A percentile compares a stretch with the other conserved stretches of the same genome.
Evolutionary conservation across 2,329 filamentous ascomycete genomes (phyloP).

Genomic region (Sclerotiophoma versabilis): DNA sequence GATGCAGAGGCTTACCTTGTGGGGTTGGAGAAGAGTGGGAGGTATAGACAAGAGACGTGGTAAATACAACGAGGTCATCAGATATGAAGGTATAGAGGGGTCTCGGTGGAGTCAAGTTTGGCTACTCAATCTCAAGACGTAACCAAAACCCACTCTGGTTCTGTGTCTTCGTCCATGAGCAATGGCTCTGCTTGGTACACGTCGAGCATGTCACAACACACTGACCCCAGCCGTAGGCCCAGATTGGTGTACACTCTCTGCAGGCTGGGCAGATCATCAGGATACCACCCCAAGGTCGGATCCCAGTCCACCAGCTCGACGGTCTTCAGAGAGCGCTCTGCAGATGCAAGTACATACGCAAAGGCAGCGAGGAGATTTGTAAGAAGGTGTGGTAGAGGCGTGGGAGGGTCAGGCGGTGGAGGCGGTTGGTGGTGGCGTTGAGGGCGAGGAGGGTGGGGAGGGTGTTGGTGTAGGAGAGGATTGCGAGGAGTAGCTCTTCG

Average conservation of each 20-base stretch:
- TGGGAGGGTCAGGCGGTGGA: constrained; percentile 9
- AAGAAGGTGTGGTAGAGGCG: constrained; percentile 7
- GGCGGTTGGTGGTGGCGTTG: neutral
- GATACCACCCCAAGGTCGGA: constrained; percentile 6
- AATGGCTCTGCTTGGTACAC: neutral
- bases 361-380: neutral
- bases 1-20: constrained; percentile 64
- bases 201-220: neutral
- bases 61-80: constrained; percentile 45
- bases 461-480: neutral
- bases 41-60: constrained; percentile 76
- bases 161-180: neutral
- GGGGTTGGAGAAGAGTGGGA: constrained; percentile 66
- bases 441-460: neutral
- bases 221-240: neutral
- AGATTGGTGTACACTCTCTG: neutral
- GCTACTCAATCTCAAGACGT: neutral
- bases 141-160: constrained; percentile 2
- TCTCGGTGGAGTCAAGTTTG: neutral
- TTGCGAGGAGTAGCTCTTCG: constrained; percentile 6
- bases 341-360: neutral
- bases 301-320: constrained; percentile 2
- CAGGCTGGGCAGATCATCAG: neutral
- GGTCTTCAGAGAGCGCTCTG: neutral
- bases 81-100: neutral